These are phyloP conservation scores for Teunomyces pallodes DNA, from an alignment of 805 yeast genomes.

Conservation along the genomic window DNA sequence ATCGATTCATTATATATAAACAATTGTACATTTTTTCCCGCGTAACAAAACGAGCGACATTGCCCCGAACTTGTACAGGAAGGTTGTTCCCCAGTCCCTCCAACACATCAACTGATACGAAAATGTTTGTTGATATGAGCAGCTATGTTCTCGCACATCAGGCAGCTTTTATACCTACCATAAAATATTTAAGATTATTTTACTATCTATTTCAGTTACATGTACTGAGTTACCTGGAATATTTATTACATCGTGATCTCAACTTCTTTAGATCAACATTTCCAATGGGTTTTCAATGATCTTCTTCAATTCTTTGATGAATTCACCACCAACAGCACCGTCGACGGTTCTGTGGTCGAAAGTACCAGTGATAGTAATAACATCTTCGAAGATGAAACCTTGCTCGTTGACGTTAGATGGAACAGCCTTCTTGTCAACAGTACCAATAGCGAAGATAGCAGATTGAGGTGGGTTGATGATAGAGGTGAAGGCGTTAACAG, in stretches of 20 bases:
- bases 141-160: too few species aligned
- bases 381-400: conserved; percentile 90
- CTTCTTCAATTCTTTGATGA: conserved; percentile 87
- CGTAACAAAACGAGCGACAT: too few species aligned
- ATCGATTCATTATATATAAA: too few species aligned
- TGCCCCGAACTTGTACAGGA: too few species aligned
- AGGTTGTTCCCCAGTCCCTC: too few species aligned
- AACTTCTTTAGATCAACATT: conserved; percentile 67
- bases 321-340: conserved; percentile 98
- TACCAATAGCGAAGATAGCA: conserved; percentile 91
- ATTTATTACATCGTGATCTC: background rate
- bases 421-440: conserved; percentile 87
- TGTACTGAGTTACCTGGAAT: background rate
- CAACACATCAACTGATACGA: too few species aligned
- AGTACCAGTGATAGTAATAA: conserved; percentile 90
- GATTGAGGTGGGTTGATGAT: conserved; percentile 98
- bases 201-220: background rate
- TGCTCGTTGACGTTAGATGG: conserved; percentile 88
- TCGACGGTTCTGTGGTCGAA: conserved; percentile 97
- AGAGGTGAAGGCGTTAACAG: conserved; percentile 90
- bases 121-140: too few species aligned
- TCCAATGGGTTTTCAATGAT: conserved; percentile 95
- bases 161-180: too few species aligned
- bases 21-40: too few species aligned
- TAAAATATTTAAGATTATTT: background rate